phyloP scores from a whole-genome alignment of 2,329 filamentous ascomycete genomes.

The Cercospora beticola region DNA sequence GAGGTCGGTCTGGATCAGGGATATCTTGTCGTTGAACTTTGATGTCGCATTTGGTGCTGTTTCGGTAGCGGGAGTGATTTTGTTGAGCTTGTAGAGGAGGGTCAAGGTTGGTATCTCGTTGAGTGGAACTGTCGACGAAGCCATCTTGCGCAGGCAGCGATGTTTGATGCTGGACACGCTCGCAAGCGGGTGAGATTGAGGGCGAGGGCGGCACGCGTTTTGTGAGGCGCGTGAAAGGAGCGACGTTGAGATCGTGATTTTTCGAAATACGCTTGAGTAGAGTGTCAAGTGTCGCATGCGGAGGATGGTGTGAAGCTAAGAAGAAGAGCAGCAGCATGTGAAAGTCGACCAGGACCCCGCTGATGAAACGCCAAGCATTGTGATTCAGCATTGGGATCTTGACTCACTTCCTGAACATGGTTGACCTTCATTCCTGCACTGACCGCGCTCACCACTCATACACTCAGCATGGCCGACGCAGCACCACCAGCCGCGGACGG shows the following conservation, averaged over 20 bases:
- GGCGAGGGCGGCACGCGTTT: neutral
- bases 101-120: constrained; percentile 62
- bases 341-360: constrained; percentile 1
- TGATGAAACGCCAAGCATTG: constrained; percentile 1
- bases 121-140: constrained; percentile 40
- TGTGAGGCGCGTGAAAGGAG: neutral
- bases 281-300: constrained; percentile 8
- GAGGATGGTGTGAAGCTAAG: neutral
- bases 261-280: neutral
- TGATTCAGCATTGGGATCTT: neutral
- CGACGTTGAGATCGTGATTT: constrained; percentile 9
- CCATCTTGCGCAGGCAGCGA: constrained; percentile 6
- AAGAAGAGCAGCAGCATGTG: neutral
- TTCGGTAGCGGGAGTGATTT: constrained; percentile 42
- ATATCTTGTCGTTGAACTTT: constrained; percentile 67
- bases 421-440: neutral
- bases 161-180: neutral
- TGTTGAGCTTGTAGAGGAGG: constrained; percentile 63
- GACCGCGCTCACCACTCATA: neutral
- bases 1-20: constrained; percentile 73
- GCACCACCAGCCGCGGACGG: constrained; percentile 20
- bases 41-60: constrained; percentile 46
- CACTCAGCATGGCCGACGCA: constrained; percentile 33
- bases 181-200: neutral
- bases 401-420: constrained; percentile 4